Evolutionary conservation across 2,329 filamentous ascomycete genomes (phyloP), one percentile per base, ranked within the genome.

Genomic region (Epichloe bromicola): DNA sequence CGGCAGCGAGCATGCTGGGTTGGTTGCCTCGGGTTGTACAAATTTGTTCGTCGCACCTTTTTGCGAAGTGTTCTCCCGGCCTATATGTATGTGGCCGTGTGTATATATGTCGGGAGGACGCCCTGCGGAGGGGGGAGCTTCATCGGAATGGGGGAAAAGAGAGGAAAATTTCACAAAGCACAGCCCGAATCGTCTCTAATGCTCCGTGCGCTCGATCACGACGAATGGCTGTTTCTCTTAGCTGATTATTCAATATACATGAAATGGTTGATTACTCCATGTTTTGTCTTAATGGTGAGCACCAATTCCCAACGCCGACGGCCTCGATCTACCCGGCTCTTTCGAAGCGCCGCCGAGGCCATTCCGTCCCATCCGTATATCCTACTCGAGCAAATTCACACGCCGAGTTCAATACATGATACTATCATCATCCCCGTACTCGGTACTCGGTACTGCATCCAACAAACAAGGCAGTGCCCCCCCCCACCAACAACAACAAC

Each of bases 141-240:
- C 51, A 51, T 44, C 51, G 54, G 54, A 52, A 52, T 47, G 51
- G 39, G 33, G 33, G 34, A 30, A 39, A n/a, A 47, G 20, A 26
- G n/a, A 20, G 17, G 5, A 17, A 30, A 23, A 17, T 14, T 47
- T 47, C 44, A 34, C 36, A 23, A 39, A 44, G 42, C 41, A 38
- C 46, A 52, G 47, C 43, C 54, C 53, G 48, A 44, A 56, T 66
- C 63, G 60, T 65, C 61, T 65, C 59, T 64, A 65, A 67, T 67
- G 63, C 62, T 61, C 59, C 64, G 59, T 63, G 64, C 65, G 62
- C 62, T 64, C 63, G 59, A 65, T 66, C 61, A 67, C 61, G 65
- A 67, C 63, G 65, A 66, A 67, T 61, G 63, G 63, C 64, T 67
- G 62, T 68, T 68, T 68, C 61, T 67, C 44, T 68, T 67, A 67